These are phyloP conservation scores for Quercus tomentella DNA, from an alignment of 331 rosid genomes.

Conservation along the genomic window DNA sequence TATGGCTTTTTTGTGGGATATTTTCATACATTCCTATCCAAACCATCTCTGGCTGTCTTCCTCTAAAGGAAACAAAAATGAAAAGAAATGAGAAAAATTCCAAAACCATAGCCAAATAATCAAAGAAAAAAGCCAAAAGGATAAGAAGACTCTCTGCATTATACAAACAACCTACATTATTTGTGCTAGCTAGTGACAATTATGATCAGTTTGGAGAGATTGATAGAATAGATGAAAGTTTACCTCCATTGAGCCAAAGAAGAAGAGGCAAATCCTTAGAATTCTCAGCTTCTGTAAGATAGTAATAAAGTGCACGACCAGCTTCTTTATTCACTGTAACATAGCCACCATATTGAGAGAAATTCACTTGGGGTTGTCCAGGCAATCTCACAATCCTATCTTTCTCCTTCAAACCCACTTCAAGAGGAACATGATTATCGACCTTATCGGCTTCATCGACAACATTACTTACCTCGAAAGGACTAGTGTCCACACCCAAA, in stretches of 20 bases:
- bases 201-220: no score
- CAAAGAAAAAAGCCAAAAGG: no score
- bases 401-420: slow-evolving; percentile 47
- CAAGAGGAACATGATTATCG: slow-evolving; percentile 16
- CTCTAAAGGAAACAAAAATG: no score
- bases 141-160: no score
- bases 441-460: not conserved
- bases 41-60: no score
- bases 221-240: not conserved
- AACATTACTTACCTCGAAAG: slow-evolving; percentile 27
- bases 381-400: slow-evolving; percentile 61
- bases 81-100: no score
- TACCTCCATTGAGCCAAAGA: slow-evolving; percentile 99
- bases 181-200: not conserved
- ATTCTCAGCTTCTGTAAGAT: slow-evolving; percentile 59
- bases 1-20: no score
- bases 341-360: slow-evolving; percentile 84
- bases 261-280: slow-evolving; percentile 67
- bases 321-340: slow-evolving; percentile 55
- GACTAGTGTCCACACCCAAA: slow-evolving; percentile 35
- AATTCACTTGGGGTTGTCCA: slow-evolving; percentile 65
- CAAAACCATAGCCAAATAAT: no score
- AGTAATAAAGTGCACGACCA: slow-evolving; percentile 80
- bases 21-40: no score
- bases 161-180: not conserved